A percentile compares a stretch with the other conserved stretches of the same genome.
Evolutionary conservation across 2,329 filamentous ascomycete species (phyloP).

Genomic region (Colletotrichum costaricense): DNA sequence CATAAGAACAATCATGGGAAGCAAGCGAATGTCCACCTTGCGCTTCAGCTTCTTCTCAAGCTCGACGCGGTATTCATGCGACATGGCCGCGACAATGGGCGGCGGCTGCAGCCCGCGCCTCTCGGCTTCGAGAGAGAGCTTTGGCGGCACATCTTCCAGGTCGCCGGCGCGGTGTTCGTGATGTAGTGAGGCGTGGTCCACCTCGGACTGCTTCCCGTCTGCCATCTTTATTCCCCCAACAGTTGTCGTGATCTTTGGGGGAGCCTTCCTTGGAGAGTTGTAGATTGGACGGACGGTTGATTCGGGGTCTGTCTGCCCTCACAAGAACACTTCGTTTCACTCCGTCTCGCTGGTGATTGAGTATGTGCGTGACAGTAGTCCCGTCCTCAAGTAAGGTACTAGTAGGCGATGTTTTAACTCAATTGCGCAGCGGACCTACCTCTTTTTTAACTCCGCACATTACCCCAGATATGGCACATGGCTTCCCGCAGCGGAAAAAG

Average conservation of each 20-base stretch:
- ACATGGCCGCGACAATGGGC: slow-evolving; percentile 26
- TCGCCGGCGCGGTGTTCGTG: slow-evolving; percentile 17
- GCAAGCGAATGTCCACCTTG: slow-evolving; percentile 52
- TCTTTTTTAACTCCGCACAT: slow-evolving; percentile 12
- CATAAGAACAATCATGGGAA: slow-evolving; percentile 64
- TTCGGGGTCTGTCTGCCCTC: not conserved
- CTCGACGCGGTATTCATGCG: slow-evolving; percentile 20
- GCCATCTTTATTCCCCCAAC: slow-evolving; percentile 3
- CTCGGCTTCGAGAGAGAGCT: slow-evolving; percentile 24
- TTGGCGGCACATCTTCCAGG: slow-evolving; percentile 1
- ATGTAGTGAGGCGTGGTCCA: slow-evolving; percentile 21
- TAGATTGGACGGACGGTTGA: not conserved
- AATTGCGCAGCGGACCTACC: not conserved
- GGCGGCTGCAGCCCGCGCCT: slow-evolving; percentile 25
- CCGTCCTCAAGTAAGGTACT: too few relatives aligned
- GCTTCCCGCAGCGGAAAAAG: slow-evolving; percentile 19
- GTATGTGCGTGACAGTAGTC: too few relatives aligned
- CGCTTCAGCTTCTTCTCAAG: slow-evolving; percentile 46
- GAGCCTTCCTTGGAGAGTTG: too few relatives aligned
- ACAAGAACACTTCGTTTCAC: not conserved
- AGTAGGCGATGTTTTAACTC: too few relatives aligned
- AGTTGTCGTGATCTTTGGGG: not conserved
- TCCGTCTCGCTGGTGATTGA: too few relatives aligned
- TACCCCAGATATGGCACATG: not conserved
- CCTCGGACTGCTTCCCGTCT: slow-evolving; percentile 22